Conservation (phyloP, 768 basidiomycete species). For the Suillus decipiens region DNA sequence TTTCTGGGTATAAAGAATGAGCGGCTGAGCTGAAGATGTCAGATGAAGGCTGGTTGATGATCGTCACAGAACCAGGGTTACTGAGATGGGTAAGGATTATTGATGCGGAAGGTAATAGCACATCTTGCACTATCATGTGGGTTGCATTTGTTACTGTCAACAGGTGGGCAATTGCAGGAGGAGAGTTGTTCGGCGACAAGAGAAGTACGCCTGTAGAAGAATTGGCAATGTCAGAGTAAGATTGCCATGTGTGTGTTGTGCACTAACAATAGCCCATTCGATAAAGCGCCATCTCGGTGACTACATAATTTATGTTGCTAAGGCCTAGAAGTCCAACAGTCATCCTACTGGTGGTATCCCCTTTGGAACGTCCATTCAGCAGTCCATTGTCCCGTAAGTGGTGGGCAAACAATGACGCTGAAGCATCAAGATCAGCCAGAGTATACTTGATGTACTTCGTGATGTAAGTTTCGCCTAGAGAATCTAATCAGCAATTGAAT, state of each 20-base stretch:
- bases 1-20: constrained; percentile 21
- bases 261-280: constrained; percentile 35
- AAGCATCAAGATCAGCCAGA: constrained; percentile 23
- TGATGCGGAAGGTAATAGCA: constrained; percentile 16
- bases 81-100: constrained; percentile 18
- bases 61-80: constrained; percentile 23
- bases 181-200: constrained; percentile 47
- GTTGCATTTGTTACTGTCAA: constrained; percentile 28
- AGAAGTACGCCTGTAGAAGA: constrained; percentile 30
- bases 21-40: constrained; percentile 19
- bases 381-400: constrained; percentile 20
- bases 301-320: constrained; percentile 30
- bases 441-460: constrained; percentile 29
- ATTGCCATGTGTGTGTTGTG: neutral
- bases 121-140: constrained; percentile 26
- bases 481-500: neutral
- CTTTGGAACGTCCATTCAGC: constrained; percentile 26
- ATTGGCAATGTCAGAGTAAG: neutral
- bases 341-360: constrained; percentile 25
- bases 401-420: constrained; percentile 30
- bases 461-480: neutral
- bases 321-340: constrained; percentile 28
- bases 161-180: constrained; percentile 47
- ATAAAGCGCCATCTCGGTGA: constrained; percentile 27
- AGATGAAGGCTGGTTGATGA: constrained; percentile 26